Evolutionary conservation across 2,329 filamentous ascomycete species (phyloP).

Genomic region (Elsinoe fawcettii): DNA sequence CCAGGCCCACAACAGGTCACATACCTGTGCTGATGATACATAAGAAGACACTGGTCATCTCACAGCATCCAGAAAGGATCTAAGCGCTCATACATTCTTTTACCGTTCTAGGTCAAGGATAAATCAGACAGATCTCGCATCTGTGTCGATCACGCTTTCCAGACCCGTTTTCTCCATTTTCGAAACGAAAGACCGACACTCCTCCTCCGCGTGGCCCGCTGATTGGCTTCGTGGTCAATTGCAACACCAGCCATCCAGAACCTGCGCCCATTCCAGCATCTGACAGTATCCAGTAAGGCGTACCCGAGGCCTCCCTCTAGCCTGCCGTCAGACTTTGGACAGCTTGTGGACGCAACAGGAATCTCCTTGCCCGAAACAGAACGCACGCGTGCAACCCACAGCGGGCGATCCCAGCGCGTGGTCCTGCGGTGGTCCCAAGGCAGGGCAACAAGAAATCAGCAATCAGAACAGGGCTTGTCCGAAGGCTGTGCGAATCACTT

Average conservation of each 20-base stretch:
- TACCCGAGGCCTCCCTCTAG: not conserved
- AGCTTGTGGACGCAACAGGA: slow-evolving; percentile 11
- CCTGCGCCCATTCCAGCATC: not conserved
- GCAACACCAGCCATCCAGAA: slow-evolving; percentile 12
- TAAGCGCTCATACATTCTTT: slow-evolving; percentile 5
- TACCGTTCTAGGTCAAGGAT: slow-evolving; percentile 7
- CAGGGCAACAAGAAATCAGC: not conserved
- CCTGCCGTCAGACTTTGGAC: not conserved
- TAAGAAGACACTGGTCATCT: slow-evolving; percentile 10
- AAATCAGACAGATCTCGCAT: slow-evolving; percentile 2
- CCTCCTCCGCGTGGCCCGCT: slow-evolving; percentile 6
- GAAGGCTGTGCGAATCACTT: slow-evolving; percentile 15
- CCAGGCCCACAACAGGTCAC: not conserved
- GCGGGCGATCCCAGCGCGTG: not conserved
- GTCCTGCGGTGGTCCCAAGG: slow-evolving; percentile 4
- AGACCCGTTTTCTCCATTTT: slow-evolving; percentile 4
- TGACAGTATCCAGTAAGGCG: not conserved
- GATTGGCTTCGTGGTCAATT: slow-evolving; percentile 1
- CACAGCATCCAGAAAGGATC: not conserved
- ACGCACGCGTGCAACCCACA: slow-evolving; percentile 4
- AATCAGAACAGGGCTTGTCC: slow-evolving; percentile 4
- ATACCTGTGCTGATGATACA: slow-evolving; percentile 8
- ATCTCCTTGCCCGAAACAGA: slow-evolving; percentile 7
- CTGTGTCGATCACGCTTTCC: slow-evolving; percentile 11
- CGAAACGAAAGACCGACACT: slow-evolving; percentile 5